These are phyloP conservation scores for Gossypium mustelinum DNA, from an alignment of 345 rosid species.

Conservation along the genomic window DNA sequence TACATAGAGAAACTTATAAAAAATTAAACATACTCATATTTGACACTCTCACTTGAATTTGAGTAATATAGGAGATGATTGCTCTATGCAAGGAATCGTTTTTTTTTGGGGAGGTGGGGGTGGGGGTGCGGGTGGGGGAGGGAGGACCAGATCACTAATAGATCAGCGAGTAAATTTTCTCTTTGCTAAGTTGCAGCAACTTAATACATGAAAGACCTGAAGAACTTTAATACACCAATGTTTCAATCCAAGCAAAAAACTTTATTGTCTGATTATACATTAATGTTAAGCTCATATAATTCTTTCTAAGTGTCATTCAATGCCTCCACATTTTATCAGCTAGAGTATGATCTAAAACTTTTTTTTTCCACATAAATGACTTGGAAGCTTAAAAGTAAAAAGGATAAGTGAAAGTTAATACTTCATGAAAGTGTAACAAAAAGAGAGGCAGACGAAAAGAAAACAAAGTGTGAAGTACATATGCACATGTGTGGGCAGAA, in stretches of 20 bases:
- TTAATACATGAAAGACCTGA: neutral
- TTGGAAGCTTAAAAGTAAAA: neutral
- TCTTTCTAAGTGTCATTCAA: neutral
- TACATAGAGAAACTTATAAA: neutral
- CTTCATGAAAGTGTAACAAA: neutral
- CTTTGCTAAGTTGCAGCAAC: neutral
- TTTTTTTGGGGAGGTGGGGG: neutral
- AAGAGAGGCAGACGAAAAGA: neutral
- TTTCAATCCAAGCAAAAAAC: neutral
- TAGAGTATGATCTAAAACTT: neutral
- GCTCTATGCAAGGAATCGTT: neutral
- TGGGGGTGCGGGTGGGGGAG: too few relatives aligned
- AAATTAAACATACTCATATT: neutral
- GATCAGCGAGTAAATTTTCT: neutral
- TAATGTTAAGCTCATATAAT: neutral
- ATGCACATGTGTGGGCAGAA: neutral
- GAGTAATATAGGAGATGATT: neutral
- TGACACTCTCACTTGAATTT: neutral
- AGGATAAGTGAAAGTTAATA: neutral
- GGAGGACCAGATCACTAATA: neutral
- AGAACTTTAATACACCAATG: neutral
- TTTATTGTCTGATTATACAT: neutral
- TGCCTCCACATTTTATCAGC: neutral
- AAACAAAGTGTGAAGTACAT: neutral
- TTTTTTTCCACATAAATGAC: neutral